Evolutionary conservation across 208 protist genomes (phyloP).

Genomic region (Leishmania arabica): DNA sequence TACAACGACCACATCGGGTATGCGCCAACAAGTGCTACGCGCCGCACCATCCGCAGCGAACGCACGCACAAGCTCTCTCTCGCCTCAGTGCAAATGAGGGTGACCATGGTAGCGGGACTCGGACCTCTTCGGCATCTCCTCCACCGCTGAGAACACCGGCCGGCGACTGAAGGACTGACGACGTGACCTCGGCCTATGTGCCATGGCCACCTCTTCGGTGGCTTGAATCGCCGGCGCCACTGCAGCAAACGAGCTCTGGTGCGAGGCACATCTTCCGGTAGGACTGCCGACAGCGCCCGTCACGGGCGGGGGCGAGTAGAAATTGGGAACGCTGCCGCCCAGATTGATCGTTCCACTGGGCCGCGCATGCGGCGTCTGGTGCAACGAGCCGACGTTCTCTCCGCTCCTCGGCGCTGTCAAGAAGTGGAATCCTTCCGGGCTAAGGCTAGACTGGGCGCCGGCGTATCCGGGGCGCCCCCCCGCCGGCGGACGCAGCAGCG

Average conservation of each 20-base stretch:
- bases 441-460: neutral
- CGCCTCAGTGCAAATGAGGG: neutral
- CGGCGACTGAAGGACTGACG: conserved; percentile 28
- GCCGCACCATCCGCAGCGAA: neutral
- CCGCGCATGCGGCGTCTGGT: conserved; percentile 4
- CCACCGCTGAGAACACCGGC: conserved; percentile 28
- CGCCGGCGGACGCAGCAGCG: conserved; percentile 27
- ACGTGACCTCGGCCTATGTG: neutral
- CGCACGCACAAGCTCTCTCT: neutral
- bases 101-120: conserved; percentile 5
- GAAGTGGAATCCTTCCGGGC: conserved; percentile 4
- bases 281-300: neutral
- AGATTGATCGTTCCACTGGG: neutral
- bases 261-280: neutral
- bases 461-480: conserved; percentile 8
- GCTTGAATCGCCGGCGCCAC: conserved; percentile 12
- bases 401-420: neutral
- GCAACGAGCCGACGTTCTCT: neutral
- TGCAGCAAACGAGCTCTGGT: conserved; percentile 13
- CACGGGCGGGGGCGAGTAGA: conserved; percentile 7
- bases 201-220: conserved; percentile 14
- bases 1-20: neutral
- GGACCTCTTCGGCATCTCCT: conserved; percentile 18
- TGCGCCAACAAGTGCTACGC: neutral
- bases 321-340: conserved; percentile 3